Conservation (phyloP, 106 monocot genomes). For the Amphibolis antarctica region DNA sequence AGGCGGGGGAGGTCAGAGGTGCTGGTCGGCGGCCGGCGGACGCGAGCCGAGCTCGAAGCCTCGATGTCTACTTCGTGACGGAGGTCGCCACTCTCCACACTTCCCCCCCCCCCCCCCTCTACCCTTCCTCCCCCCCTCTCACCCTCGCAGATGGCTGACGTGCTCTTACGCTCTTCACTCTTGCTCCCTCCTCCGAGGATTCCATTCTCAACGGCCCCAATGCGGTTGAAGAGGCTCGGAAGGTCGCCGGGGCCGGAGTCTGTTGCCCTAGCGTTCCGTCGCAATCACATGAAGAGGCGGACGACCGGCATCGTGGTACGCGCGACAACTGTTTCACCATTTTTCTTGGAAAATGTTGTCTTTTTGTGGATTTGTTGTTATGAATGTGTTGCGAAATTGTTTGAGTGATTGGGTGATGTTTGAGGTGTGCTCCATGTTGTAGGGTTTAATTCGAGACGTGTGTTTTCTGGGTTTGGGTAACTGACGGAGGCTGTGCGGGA, state of each 20-base stretch:
- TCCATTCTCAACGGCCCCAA: background rate
- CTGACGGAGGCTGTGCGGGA: too few relatives aligned
- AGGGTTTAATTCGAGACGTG: too few relatives aligned
- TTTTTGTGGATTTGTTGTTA: too few relatives aligned
- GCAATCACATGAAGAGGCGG: background rate
- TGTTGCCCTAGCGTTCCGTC: background rate
- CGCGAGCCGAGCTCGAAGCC: background rate
- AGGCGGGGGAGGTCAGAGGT: background rate
- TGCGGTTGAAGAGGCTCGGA: background rate
- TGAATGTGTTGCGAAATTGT: too few relatives aligned
- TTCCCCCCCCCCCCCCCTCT: background rate
- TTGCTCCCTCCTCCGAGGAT: background rate
- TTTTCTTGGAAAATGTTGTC: too few relatives aligned
- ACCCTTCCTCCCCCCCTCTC: background rate
- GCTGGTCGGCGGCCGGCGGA: background rate
- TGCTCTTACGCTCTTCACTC: constrained; percentile 3
- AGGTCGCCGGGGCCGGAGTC: background rate
- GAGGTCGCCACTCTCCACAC: background rate
- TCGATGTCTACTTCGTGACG: background rate
- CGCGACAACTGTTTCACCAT: too few relatives aligned
- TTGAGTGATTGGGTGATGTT: too few relatives aligned
- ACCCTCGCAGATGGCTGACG: background rate
- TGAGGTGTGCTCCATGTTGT: too few relatives aligned
- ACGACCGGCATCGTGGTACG: background rate
- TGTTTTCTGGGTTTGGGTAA: too few relatives aligned